These are phyloP conservation scores for Zhuliangozyma parablackwelliae DNA, from an alignment of 1,139 yeast genomes.

Conservation along the genomic window DNA sequence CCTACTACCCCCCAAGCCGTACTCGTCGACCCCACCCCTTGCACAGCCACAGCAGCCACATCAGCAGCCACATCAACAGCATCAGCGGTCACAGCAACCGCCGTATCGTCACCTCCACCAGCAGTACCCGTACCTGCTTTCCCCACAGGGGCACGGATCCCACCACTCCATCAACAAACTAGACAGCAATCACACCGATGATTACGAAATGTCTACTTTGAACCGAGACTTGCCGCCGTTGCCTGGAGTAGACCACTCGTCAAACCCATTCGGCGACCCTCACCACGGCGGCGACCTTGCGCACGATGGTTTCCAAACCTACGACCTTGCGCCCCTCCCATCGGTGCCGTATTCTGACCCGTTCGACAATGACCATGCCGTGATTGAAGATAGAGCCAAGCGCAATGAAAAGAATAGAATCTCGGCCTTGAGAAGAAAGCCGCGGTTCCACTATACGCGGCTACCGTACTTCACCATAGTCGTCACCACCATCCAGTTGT, in stretches of 20 bases:
- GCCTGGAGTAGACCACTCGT: conserved; percentile 1
- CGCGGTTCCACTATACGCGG: conserved; percentile 42
- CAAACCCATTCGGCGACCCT: conserved; percentile 8
- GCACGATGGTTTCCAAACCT: not conserved
- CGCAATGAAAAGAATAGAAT: conserved; percentile 25
- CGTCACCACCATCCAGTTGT: conserved; percentile 48
- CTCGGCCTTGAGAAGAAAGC: conserved; percentile 24
- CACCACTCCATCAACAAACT: conserved; percentile 1
- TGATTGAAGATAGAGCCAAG: conserved; percentile 10
- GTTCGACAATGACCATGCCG: conserved; percentile 4
- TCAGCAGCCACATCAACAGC: not conserved
- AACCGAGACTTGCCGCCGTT: conserved; percentile 9
- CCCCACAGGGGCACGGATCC: not conserved
- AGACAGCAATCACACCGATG: not conserved
- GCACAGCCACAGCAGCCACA: not conserved
- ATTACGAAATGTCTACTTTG: conserved; percentile 6
- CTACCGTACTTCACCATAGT: conserved; percentile 46
- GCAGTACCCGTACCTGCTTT: not conserved
- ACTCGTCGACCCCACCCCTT: not conserved
- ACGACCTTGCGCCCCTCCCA: conserved; percentile 7
- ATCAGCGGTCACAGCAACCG: not conserved
- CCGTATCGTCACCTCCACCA: not conserved
- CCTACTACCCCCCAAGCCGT: conserved; percentile 4
- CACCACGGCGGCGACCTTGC: not conserved
- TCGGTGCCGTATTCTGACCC: conserved; percentile 8